phyloP scores from a whole-genome alignment of 805 yeast species.

The baker's yeast (Saccharomyces cerevisiae) region DNA sequence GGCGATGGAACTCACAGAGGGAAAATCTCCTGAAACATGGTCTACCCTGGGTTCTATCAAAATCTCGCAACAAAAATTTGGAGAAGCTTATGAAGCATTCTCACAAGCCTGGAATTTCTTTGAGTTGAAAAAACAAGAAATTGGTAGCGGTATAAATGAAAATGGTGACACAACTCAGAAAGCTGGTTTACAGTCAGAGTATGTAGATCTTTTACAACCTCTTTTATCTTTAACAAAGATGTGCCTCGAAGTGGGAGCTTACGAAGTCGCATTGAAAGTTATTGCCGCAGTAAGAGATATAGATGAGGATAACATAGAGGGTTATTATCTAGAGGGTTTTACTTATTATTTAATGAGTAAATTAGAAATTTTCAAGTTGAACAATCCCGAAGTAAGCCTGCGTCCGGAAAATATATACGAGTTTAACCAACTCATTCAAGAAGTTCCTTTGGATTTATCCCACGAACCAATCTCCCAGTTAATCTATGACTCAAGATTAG shows the following conservation, averaged over 20 bases:
- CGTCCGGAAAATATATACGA: constrained; percentile 28
- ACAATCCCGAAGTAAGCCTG: constrained; percentile 15
- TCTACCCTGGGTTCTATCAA: constrained; percentile 76
- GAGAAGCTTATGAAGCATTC: constrained; percentile 68
- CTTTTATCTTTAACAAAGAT: constrained; percentile 63
- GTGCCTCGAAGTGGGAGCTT: constrained; percentile 67
- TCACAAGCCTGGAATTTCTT: constrained; percentile 65
- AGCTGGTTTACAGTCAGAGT: constrained; percentile 33
- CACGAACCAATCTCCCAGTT: constrained; percentile 28
- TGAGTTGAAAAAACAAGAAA: constrained; percentile 38
- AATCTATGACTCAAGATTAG: constrained; percentile 31
- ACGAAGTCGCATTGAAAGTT: constrained; percentile 61
- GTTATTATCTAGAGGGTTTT: constrained; percentile 76
- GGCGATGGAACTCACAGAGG: constrained; percentile 51
- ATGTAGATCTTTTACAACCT: constrained; percentile 64
- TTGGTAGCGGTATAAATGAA: constrained; percentile 40
- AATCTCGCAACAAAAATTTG: constrained; percentile 70
- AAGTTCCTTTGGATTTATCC: constrained; percentile 32
- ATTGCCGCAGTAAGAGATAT: constrained; percentile 60
- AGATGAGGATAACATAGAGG: constrained; percentile 77
- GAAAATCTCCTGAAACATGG: constrained; percentile 68
- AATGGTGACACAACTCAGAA: constrained; percentile 7
- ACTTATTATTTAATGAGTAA: constrained; percentile 50
- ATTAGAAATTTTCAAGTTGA: constrained; percentile 17
- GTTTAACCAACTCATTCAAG: constrained; percentile 28